Evolutionary conservation across 1,139 yeast species (phyloP).

Genomic region (Saccharomyces hybrid): DNA sequence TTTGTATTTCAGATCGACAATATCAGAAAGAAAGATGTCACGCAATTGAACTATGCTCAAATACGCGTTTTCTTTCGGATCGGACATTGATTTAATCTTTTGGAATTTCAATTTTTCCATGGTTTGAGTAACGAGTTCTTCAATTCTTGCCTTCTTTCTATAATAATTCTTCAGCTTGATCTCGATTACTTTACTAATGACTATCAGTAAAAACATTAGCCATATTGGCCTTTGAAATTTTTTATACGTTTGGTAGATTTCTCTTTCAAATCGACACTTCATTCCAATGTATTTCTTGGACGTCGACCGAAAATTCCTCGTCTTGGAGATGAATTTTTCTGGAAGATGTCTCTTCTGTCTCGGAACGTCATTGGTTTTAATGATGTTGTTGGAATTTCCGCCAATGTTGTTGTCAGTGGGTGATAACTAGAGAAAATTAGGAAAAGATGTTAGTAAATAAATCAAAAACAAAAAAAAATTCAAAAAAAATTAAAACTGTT

Average conservation of each 20-base stretch:
- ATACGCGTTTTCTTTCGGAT: constrained; percentile 31
- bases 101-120: constrained; percentile 39
- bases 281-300: constrained; percentile 59
- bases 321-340: constrained; percentile 10
- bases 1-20: constrained; percentile 39
- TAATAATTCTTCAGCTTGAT: constrained; percentile 34
- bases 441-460: constrained; percentile 23
- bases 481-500: background rate
- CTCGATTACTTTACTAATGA: constrained; percentile 29
- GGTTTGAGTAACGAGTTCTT: constrained; percentile 34
- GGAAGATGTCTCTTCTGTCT: constrained; percentile 33
- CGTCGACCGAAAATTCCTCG: constrained; percentile 60
- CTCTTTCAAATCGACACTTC: constrained; percentile 51
- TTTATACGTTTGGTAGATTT: constrained; percentile 43
- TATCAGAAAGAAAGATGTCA: constrained; percentile 49
- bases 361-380: constrained; percentile 33
- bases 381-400: constrained; percentile 24
- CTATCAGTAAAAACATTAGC: constrained; percentile 21
- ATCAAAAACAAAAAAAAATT: background rate
- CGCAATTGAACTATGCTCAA: constrained; percentile 72
- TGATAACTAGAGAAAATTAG: constrained; percentile 25
- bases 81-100: constrained; percentile 20
- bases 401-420: constrained; percentile 23
- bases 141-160: constrained; percentile 34
- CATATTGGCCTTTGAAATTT: constrained; percentile 38